A percentile compares a stretch with the other conserved stretches of the same genome.
Evolutionary conservation across 768 basidiomycete genomes (phyloP).

Genomic region (Tephrocybe sp.): DNA sequence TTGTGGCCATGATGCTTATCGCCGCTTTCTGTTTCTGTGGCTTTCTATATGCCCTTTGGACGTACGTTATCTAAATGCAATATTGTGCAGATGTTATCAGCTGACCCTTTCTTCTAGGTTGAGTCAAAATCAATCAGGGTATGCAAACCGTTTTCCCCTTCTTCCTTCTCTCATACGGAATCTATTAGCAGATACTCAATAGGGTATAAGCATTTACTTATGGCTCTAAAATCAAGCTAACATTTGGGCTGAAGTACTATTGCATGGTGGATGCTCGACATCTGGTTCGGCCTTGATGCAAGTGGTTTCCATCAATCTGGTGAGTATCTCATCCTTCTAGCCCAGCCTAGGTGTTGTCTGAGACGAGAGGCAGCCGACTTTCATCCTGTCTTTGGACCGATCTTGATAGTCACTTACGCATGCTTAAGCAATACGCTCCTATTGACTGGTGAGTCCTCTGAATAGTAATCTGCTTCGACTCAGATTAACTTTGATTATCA

Average conservation of each 20-base stretch:
- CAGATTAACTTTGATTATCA: constrained; percentile 22
- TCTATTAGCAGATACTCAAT: constrained; percentile 23
- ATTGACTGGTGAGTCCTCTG: constrained; percentile 64
- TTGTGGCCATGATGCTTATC: constrained; percentile 77
- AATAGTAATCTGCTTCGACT: no score
- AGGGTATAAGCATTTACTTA: constrained; percentile 21
- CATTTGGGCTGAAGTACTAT: constrained; percentile 36
- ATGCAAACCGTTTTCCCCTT: neutral
- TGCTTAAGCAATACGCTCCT: constrained; percentile 91
- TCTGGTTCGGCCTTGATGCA: constrained; percentile 95
- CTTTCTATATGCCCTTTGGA: constrained; percentile 92
- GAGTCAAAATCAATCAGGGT: constrained; percentile 39
- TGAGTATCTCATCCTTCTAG: constrained; percentile 33
- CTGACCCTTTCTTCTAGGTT: constrained; percentile 38
- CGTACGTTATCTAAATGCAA: constrained; percentile 47
- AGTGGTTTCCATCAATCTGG: constrained; percentile 82
- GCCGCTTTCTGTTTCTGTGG: constrained; percentile 91
- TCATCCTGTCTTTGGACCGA: constrained; percentile 84
- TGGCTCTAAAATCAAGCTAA: neutral
- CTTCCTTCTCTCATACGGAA: neutral
- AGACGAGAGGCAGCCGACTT: constrained; percentile 50
- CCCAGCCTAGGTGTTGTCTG: neutral
- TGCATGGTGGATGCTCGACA: constrained; percentile 93
- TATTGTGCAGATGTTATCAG: neutral
- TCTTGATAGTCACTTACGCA: constrained; percentile 90